Evolutionary conservation across 345 rosid species (phyloP).

Genomic region (Atalantia buxifolia): DNA sequence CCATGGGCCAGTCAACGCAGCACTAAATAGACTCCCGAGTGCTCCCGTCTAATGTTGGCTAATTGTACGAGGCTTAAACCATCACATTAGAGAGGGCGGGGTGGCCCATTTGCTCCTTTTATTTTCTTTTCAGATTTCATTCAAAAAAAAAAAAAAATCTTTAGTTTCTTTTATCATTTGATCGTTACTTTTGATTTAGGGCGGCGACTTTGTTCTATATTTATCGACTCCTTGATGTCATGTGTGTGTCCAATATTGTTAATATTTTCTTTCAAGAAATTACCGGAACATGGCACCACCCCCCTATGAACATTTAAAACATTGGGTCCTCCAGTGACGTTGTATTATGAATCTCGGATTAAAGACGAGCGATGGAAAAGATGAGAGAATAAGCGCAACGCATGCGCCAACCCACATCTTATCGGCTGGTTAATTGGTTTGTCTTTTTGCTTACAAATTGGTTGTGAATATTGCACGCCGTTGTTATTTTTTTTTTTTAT

Average conservation of each 20-base stretch:
- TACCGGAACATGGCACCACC: background rate
- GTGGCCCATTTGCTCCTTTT: background rate
- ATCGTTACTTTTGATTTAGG: background rate
- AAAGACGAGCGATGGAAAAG: background rate
- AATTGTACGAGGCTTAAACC: background rate
- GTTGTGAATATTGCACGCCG: background rate
- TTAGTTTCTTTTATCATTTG: background rate
- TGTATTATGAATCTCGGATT: background rate
- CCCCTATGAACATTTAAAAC: background rate
- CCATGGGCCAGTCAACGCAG: background rate
- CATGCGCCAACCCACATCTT: background rate
- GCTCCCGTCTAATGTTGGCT: background rate
- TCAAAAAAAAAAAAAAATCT: background rate
- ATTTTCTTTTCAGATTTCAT: too few species aligned
- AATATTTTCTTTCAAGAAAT: background rate
- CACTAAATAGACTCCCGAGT: background rate
- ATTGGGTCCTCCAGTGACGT: background rate
- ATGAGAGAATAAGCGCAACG: too few species aligned
- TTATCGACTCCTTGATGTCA: background rate
- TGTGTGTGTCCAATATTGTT: background rate
- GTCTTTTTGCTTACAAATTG: background rate
- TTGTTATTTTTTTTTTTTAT: background rate
- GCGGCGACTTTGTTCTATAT: background rate
- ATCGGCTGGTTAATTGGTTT: background rate
- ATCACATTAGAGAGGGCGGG: background rate